Base-by-base conservation (phyloP, 1,284 basidiomycete genomes). In the Puccinia horiana region DNA sequence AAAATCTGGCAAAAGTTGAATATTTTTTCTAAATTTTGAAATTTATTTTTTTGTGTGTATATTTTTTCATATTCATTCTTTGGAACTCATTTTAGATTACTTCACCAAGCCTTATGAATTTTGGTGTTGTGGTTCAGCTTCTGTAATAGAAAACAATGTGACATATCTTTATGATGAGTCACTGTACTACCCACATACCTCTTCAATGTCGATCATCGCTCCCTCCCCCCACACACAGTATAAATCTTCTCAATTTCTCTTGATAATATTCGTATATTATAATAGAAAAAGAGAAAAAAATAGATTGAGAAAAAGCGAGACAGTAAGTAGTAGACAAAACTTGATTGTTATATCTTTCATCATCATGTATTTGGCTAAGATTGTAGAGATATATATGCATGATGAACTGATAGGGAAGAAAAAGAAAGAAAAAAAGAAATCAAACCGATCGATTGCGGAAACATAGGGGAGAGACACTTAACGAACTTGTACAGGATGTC, bases 391-490 rank as follows among this genome's bases (percentile, higher is more conserved):
- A 49, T 72, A 70, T 47, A 82, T 76, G 1, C 3, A 69, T 40
- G 32, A 72, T 56, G 77, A 77, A 26, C 42, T 84, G 56, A 56
- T 18, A 56, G 32, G 29, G 52, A 35, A 52, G 75, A 35, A 20
- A 35, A 81, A 20, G 37, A 40, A 16, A 42, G 20, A 29, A 67
- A 49, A 44, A 78, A 65, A 70, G 87, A 87, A 32, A 20, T 85
- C 85, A 70, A 44, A 69, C 26, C 11, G 32, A 42, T 47, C 8
- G 35, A 69, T 44, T n/a, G 16, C 40, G 65, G 65, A 29, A 44
- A 69, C 8, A 16, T 44, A 16, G 44, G 44, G 44, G 16, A 44
- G 44, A 8, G 44, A 44, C 44, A 16, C n/a, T 5, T 56, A 61
- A 61, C 16, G 32, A n/a, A 61, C 58, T 35, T 61, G 58, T 14